A percentile compares a stretch with the other conserved stretches of the same genome.
phyloP scores from a whole-genome alignment of 2,329 filamentous ascomycete species.

The Blumeria graminis region DNA sequence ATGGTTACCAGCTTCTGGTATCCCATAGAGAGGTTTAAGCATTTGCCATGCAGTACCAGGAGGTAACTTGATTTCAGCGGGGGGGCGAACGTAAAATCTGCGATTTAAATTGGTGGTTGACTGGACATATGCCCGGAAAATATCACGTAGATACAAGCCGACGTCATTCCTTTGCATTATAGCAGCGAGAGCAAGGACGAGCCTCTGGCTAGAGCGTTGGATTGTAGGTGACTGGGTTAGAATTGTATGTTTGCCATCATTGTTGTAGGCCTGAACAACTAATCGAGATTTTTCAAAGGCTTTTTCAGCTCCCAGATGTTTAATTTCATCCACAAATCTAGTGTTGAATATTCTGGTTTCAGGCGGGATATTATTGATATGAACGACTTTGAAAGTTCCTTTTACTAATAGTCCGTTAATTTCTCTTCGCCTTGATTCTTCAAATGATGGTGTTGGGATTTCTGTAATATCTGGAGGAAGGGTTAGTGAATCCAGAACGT shows the following conservation, averaged over 20 bases:
- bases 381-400: background rate
- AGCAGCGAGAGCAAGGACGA: background rate
- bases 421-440: background rate
- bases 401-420: background rate
- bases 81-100: background rate
- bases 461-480: background rate
- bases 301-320: background rate
- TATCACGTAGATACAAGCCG: slow-evolving; percentile 1
- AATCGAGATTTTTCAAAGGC: slow-evolving; percentile 1
- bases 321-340: background rate
- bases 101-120: background rate
- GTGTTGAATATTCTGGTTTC: background rate
- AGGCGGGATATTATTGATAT: background rate
- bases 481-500: background rate
- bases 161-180: background rate
- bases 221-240: slow-evolving; percentile 4
- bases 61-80: background rate
- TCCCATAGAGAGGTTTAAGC: background rate
- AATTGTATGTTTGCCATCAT: slow-evolving; percentile 3
- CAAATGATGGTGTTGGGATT: background rate
- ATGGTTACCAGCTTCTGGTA: slow-evolving; percentile 2
- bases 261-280: slow-evolving; percentile 4
- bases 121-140: slow-evolving; percentile 1
- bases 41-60: background rate
- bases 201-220: slow-evolving; percentile 1